These are phyloP conservation scores for Colletotrichum costaricense DNA, from an alignment of 2,329 filamentous ascomycete species.

Conservation along the genomic window DNA sequence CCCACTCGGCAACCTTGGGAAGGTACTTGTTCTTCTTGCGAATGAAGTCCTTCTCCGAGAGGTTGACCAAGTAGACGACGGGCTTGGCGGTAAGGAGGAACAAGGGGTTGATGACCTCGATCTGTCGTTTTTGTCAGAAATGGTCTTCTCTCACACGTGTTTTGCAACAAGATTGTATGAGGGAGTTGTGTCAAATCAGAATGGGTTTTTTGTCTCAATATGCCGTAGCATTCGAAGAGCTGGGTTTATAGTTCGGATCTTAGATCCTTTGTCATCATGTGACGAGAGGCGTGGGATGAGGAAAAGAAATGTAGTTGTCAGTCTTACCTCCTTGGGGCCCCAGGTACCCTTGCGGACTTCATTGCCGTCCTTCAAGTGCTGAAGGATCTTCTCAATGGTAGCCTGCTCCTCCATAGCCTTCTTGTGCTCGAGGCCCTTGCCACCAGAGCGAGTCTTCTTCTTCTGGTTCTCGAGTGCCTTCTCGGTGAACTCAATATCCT, in stretches of 20 bases:
- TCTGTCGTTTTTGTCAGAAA: slow-evolving; percentile 64
- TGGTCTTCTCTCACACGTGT: slow-evolving; percentile 22
- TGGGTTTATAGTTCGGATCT: slow-evolving; percentile 94
- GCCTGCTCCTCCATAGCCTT: slow-evolving; percentile 95
- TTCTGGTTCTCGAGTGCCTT: slow-evolving; percentile 91
- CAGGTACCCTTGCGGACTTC: slow-evolving; percentile 93
- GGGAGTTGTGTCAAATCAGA: slow-evolving; percentile 34
- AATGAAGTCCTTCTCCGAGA: slow-evolving; percentile 96
- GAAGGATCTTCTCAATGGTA: slow-evolving; percentile 89
- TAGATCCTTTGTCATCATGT: slow-evolving; percentile 98
- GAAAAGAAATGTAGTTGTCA: slow-evolving; percentile 39
- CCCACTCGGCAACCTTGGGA: slow-evolving; percentile 92
- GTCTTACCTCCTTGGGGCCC: slow-evolving; percentile 92
- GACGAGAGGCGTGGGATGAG: slow-evolving; percentile 47
- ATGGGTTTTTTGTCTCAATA: slow-evolving; percentile 80
- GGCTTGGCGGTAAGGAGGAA: slow-evolving; percentile 97
- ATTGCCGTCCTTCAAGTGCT: slow-evolving; percentile 87
- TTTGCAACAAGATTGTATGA: slow-evolving; percentile 37
- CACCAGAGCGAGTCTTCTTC: slow-evolving; percentile 95
- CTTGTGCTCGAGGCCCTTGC: slow-evolving; percentile 97
- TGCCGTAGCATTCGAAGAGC: slow-evolving; percentile 96
- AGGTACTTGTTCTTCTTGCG: slow-evolving; percentile 99
- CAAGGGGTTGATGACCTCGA: slow-evolving; percentile 97
- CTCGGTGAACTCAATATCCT: slow-evolving; percentile 98
- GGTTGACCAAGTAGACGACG: slow-evolving; percentile 95